Evolutionary conservation across 441 rosid genomes (phyloP), one percentile per base, ranked within the genome.

Genomic region (Eugenia klotzschiana): DNA sequence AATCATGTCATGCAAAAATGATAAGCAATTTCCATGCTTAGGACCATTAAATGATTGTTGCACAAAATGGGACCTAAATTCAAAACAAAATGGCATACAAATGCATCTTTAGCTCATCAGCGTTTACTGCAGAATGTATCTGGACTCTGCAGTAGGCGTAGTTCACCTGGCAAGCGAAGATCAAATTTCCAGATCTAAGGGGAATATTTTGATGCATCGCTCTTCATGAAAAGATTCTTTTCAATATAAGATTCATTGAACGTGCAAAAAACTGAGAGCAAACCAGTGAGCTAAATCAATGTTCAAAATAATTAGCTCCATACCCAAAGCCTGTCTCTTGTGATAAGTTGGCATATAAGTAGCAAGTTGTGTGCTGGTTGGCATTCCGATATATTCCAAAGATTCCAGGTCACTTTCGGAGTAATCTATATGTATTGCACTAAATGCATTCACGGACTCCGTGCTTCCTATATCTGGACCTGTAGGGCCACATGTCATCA

Each of bases 401-500:
- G 99, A 93, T 85, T 94, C 98, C 87, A 93, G 83, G 86, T 96
- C 98, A 86, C 95, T 94, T 84, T 92, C 98, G 7, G 98, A 94
- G 84, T 84, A 91, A 80, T 88, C 87, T 80, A 82, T 79, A n/a
- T 81, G 84, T 46, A 90, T 82, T 6, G 90, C 85, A 74, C 88
- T 87, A 4, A 86, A 88, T 7, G 85, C 81, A 84, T 84, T 88
- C 50, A 82, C 72, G 52, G 84, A 83, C 80, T 91, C 97, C 81
- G 89, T 87, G 87, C 86, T 91, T 37, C 91, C 93, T 20, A 69
- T 52, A 56, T 93, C 87, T 81, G 90, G 52, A 64, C 93, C 95
- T 9, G 82, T 60, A 13, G 93, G 85, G 60, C 89, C 80, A 55
- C 98, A 94, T 26, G 98, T 94, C 79, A 90, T 92, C 72, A 94